Conservation (phyloP, 2,329 filamentous ascomycete species). For the Sclerotinia minor region DNA sequence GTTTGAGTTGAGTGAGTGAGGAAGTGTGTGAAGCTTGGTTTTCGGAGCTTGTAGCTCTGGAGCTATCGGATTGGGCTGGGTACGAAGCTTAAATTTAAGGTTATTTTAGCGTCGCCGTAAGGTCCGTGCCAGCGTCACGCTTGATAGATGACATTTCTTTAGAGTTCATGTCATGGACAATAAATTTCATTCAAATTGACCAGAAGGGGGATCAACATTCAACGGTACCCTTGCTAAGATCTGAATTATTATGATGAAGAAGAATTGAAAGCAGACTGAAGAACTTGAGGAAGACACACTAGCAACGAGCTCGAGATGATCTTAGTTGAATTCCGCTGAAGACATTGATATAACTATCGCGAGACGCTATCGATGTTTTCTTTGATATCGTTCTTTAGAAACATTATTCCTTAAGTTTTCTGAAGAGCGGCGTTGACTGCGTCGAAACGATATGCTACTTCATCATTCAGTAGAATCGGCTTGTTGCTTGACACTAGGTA, state of each 20-base stretch:
- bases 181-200: background rate
- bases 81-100: conserved; percentile 1
- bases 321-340: background rate
- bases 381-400: background rate
- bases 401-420: background rate
- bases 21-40: background rate
- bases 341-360: too few species aligned
- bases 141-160: background rate
- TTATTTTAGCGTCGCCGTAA: background rate
- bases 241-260: too few species aligned
- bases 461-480: background rate
- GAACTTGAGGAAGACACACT: background rate
- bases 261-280: too few species aligned
- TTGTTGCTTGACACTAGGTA: background rate
- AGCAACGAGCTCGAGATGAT: background rate
- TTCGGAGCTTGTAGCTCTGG: background rate
- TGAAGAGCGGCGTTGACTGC: background rate
- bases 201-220: too few species aligned
- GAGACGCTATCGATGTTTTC: background rate
- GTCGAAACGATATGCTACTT: background rate
- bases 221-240: background rate
- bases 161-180: background rate
- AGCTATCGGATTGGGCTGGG: background rate
- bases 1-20: background rate
- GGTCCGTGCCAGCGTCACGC: background rate